Evolutionary conservation across 371 early-diverging fungal species (phyloP).

Genomic region (Mortierella sp.): DNA sequence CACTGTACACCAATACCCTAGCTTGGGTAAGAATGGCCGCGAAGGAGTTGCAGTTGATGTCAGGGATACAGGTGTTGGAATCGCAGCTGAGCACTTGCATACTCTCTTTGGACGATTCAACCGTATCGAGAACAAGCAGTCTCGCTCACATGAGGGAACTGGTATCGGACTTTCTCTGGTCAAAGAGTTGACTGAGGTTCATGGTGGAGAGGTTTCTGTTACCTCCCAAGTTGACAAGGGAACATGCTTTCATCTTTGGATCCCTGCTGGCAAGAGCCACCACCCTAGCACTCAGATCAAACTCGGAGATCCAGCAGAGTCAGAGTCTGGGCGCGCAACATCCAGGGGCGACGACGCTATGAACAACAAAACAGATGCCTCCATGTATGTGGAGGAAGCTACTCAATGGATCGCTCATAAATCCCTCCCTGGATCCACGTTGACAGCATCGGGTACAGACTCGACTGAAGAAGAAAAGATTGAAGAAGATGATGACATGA

Average conservation of each 20-base stretch:
- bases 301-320: conserved; percentile 24
- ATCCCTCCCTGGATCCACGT: conserved; percentile 35
- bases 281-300: conserved; percentile 40
- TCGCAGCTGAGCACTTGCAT: conserved; percentile 45
- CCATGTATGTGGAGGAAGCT: conserved; percentile 53
- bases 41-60: conserved; percentile 55
- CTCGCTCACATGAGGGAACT: conserved; percentile 62
- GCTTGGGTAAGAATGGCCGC: conserved; percentile 31
- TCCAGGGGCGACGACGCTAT: conserved; percentile 13
- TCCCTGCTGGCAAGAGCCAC: conserved; percentile 53
- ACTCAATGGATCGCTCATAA: conserved; percentile 53
- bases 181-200: conserved; percentile 60
- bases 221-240: conserved; percentile 52
- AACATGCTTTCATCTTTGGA: conserved; percentile 54
- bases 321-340: background rate
- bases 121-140: conserved; percentile 55
- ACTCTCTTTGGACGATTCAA: conserved; percentile 61
- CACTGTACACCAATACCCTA: conserved; percentile 47
- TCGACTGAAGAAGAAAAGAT: conserved; percentile 54
- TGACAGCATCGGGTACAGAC: conserved; percentile 48
- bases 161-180: conserved; percentile 61
- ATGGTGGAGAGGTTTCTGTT: conserved; percentile 58
- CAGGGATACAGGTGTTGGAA: conserved; percentile 60
- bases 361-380: conserved; percentile 50
- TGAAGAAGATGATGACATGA: conserved; percentile 21